Evolutionary conservation across 108 stramenopile genomes (phyloP).

Genomic region (Cyclotella atomus): DNA sequence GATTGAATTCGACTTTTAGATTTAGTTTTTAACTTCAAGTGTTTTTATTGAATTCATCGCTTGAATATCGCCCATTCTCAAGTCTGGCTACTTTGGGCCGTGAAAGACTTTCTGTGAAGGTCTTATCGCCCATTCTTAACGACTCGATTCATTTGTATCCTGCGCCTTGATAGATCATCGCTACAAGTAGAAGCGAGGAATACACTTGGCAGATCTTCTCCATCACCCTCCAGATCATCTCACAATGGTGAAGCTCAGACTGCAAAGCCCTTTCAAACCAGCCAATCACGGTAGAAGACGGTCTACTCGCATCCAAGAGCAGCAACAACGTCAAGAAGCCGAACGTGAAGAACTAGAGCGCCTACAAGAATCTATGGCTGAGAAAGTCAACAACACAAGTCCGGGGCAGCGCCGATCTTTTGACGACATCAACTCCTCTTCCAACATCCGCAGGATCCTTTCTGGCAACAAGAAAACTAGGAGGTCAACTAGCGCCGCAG

Average conservation of each 20-base stretch:
- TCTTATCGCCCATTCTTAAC: too few relatives aligned
- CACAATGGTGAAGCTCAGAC: conserved; percentile 3
- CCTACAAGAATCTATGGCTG: not conserved
- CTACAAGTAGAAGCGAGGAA: too few relatives aligned
- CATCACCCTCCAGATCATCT: too few relatives aligned
- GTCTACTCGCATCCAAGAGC: conserved; percentile 5
- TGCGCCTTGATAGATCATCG: too few relatives aligned
- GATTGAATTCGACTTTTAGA: too few relatives aligned
- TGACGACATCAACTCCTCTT: conserved; percentile 4
- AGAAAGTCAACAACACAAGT: not conserved
- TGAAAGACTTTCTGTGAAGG: too few relatives aligned
- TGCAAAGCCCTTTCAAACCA: not conserved
- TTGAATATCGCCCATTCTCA: too few relatives aligned
- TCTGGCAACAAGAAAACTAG: conserved; percentile 2
- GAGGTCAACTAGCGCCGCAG: not conserved
- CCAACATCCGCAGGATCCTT: conserved; percentile 3
- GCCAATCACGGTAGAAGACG: not conserved
- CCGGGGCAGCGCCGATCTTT: conserved; percentile 1
- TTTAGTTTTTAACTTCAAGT: too few relatives aligned
- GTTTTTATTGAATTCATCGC: too few relatives aligned
- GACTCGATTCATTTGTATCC: too few relatives aligned
- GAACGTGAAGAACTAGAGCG: not conserved
- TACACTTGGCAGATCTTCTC: too few relatives aligned
- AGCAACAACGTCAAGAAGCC: not conserved
- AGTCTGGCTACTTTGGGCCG: too few relatives aligned